These are phyloP conservation scores for Wickerhamiella slavikovae DNA, from an alignment of 805 yeast genomes.

Conservation along the genomic window DNA sequence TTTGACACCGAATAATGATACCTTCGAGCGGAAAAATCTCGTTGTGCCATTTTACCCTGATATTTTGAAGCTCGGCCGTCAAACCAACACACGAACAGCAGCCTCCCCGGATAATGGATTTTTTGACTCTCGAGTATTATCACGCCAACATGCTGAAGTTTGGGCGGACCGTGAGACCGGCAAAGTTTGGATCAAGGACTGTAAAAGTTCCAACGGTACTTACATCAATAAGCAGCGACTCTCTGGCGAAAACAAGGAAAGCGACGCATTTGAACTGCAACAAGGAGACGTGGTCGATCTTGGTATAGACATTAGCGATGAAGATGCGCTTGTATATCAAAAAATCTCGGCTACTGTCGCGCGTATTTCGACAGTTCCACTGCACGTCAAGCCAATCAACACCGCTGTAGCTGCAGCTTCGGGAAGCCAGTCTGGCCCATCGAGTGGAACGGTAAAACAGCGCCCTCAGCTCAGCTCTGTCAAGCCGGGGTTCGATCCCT, in stretches of 20 bases:
- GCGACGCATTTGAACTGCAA: conserved; percentile 35
- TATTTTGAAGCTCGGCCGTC: conserved; percentile 74
- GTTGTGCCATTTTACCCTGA: conserved; percentile 69
- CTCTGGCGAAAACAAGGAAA: conserved; percentile 32
- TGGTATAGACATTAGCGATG: conserved; percentile 60
- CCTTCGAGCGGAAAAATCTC: conserved; percentile 62
- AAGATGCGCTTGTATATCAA: conserved; percentile 45
- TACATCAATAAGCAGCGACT: conserved; percentile 64
- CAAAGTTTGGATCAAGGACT: conserved; percentile 56
- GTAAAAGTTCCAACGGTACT: conserved; percentile 88
- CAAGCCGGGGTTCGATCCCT: too few relatives aligned
- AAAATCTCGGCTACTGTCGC: conserved; percentile 74
- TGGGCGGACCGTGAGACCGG: conserved; percentile 48
- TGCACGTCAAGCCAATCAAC: conserved; percentile 11
- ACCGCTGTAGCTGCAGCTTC: neutral
- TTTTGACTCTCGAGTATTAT: conserved; percentile 82
- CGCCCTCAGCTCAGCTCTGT: neutral
- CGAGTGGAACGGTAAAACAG: conserved; percentile 1
- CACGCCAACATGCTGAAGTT: conserved; percentile 85
- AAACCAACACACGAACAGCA: conserved; percentile 32
- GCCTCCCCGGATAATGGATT: conserved; percentile 64
- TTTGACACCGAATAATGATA: conserved; percentile 54
- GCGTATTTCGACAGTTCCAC: conserved; percentile 38
- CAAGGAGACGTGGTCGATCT: conserved; percentile 79
- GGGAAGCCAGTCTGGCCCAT: neutral